Evolutionary conservation across 148 eudicot species (phyloP).

Genomic region (Spergularia marina): DNA sequence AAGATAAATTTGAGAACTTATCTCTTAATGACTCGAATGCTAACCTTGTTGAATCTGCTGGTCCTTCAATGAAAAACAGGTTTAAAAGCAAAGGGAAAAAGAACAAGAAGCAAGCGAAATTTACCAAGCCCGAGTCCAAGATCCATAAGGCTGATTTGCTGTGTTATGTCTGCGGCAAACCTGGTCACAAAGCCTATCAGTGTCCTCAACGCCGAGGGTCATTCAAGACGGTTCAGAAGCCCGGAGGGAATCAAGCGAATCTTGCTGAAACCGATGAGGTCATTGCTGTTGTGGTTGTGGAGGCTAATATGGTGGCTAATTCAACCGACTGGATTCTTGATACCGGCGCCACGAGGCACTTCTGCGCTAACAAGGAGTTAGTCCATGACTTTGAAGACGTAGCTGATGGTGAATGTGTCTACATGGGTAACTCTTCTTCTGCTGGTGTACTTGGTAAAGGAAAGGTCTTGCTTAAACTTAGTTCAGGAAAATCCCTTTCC

Average conservation of each 20-base stretch:
- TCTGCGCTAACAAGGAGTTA: neutral
- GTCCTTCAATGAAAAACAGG: neutral
- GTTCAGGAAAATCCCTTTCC: neutral
- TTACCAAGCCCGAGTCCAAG: neutral
- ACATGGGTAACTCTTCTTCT: too few relatives aligned
- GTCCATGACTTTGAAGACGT: neutral
- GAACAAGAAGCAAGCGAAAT: neutral
- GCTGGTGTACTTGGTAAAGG: neutral
- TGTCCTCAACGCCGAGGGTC: neutral
- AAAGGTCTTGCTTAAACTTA: neutral
- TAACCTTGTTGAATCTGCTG: slow-evolving; percentile 1
- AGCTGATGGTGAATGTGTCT: neutral
- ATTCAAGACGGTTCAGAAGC: too few relatives aligned
- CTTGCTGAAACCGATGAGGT: too few relatives aligned
- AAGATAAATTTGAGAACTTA: neutral
- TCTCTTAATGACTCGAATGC: neutral
- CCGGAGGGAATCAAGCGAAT: too few relatives aligned
- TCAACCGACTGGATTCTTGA: neutral
- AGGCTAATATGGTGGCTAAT: neutral
- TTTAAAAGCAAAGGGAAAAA: neutral
- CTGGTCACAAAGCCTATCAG: neutral
- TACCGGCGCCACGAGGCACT: neutral
- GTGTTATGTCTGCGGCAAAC: neutral
- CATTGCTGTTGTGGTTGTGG: neutral
- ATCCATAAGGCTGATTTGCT: neutral